phyloP scores from a whole-genome alignment of 2,329 filamentous ascomycete species.

The Stenocarpella maydis region DNA sequence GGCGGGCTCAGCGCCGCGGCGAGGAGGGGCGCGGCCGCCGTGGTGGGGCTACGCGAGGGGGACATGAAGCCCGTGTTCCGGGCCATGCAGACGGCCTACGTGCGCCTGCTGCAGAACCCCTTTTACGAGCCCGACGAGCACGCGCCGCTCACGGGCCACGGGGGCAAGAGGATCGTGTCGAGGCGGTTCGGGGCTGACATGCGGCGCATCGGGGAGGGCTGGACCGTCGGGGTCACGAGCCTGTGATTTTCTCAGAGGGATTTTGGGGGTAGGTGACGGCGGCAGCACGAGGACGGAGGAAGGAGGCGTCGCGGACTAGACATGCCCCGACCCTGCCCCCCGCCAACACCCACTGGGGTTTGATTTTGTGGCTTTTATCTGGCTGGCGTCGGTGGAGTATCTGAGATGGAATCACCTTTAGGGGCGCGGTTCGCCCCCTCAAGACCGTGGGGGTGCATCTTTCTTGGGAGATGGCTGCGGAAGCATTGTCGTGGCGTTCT shows the following conservation, averaged over 20 bases:
- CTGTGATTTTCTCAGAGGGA: too few relatives aligned
- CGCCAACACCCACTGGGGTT: too few relatives aligned
- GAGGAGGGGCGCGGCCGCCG: conserved; percentile 44
- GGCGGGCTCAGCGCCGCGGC: conserved; percentile 41
- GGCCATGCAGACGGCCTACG: conserved; percentile 92
- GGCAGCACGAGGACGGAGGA: too few relatives aligned
- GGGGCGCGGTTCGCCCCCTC: not conserved
- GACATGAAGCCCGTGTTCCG: conserved; percentile 91
- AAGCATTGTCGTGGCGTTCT: conserved; percentile 12
- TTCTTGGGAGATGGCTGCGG: not conserved
- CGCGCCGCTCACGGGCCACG: conserved; percentile 62
- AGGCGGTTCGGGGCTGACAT: conserved; percentile 83
- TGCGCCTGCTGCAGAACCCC: conserved; percentile 87
- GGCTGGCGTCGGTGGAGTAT: not conserved
- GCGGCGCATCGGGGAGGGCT: conserved; percentile 82
- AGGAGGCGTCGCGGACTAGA: too few relatives aligned
- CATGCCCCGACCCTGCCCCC: too few relatives aligned
- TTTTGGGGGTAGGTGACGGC: too few relatives aligned
- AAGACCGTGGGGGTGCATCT: not conserved
- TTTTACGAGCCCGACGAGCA: conserved; percentile 93
- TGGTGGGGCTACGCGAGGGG: conserved; percentile 81
- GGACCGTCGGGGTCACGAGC: conserved; percentile 76
- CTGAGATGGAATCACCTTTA: not conserved
- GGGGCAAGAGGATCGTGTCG: conserved; percentile 79
- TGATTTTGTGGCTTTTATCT: not conserved